Percentiles rank a stretch among this genome's conserved stretches.
Conservation (phyloP, 2,329 filamentous ascomycete genomes). For the Penicillium capsulatum region DNA sequence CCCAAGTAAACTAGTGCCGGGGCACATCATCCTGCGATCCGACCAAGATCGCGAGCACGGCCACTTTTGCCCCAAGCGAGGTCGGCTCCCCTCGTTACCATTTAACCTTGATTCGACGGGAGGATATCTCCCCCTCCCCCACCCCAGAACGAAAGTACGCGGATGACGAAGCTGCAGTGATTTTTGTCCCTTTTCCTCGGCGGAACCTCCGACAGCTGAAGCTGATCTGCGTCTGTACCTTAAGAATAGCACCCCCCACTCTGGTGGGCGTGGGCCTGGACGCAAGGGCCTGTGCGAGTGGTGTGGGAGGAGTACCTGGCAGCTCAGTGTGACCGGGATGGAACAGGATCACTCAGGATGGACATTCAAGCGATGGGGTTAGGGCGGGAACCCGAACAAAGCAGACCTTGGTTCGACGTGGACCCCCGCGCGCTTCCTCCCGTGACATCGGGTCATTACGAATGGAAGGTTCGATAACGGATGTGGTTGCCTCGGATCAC, state of each 20-base stretch:
- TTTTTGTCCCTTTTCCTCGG: background rate
- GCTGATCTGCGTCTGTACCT: constrained; percentile 14
- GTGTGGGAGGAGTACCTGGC: background rate
- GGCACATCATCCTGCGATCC: constrained; percentile 22
- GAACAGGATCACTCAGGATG: too few relatives aligned
- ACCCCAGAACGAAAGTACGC: background rate
- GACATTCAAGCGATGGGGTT: too few relatives aligned
- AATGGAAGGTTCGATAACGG: too few relatives aligned
- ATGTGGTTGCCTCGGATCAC: too few relatives aligned
- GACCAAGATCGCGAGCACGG: constrained; percentile 16
- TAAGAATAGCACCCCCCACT: constrained; percentile 22
- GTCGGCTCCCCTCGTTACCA: background rate
- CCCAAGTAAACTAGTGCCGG: constrained; percentile 19
- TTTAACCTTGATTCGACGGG: background rate
- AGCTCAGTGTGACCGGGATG: too few relatives aligned
- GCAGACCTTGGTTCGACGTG: constrained; percentile 10
- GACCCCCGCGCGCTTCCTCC: constrained; percentile 14
- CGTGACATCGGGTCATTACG: constrained; percentile 3
- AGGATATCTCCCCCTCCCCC: background rate
- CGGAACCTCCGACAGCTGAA: constrained; percentile 17
- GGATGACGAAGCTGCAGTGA: constrained; percentile 7
- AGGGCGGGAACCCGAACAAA: background rate
- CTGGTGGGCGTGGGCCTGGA: constrained; percentile 9
- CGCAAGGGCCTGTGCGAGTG: constrained; percentile 17
- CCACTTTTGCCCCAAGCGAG: constrained; percentile 1